Evolutionary conservation across 73 alveolate genomes (phyloP).

Genomic region (Paramecium sexaurelia): DNA sequence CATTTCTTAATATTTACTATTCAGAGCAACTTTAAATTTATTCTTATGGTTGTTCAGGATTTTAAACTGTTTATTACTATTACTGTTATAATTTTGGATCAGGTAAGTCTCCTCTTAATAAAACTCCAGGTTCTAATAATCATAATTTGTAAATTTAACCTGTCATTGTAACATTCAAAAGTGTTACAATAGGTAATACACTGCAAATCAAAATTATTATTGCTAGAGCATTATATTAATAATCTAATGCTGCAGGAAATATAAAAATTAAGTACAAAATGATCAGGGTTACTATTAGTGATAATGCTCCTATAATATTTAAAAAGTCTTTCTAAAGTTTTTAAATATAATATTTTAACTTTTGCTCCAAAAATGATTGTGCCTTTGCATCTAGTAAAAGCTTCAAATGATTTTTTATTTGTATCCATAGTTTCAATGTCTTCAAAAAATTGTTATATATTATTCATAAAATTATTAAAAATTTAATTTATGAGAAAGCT

Average conservation of each 20-base stretch:
- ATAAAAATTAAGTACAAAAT: background rate
- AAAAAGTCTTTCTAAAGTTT: background rate
- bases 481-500: slow-evolving; percentile 93
- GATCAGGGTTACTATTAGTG: background rate
- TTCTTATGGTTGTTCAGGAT: background rate
- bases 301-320: background rate
- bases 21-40: background rate
- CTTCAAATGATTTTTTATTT: background rate
- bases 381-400: background rate
- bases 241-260: background rate
- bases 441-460: background rate
- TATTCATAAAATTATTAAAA: background rate
- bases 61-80: background rate
- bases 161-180: slow-evolving; percentile 51
- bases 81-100: background rate
- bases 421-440: background rate
- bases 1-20: background rate
- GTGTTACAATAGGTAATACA: background rate
- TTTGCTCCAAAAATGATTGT: background rate
- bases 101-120: slow-evolving; percentile 23
- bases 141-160: background rate
- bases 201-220: background rate
- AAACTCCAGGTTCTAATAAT: slow-evolving; percentile 11
- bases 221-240: background rate
- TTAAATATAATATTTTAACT: background rate